Evolutionary conservation across 208 protist genomes (phyloP), one percentile per base, ranked within the genome.

Genomic region (Acanthamoeba castellanii): DNA sequence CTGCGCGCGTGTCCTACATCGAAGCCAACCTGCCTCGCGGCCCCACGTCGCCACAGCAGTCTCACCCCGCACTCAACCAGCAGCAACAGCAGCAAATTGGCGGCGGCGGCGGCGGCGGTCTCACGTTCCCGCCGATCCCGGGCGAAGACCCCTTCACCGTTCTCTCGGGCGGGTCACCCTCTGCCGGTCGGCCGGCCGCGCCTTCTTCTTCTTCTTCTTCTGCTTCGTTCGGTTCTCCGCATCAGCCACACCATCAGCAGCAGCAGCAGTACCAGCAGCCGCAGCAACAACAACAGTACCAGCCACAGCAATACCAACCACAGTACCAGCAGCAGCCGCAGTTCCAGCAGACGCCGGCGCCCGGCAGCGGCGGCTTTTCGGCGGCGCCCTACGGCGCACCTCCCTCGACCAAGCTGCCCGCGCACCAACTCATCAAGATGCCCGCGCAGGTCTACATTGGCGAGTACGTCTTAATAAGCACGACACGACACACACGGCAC

Each of bases 391-490:
- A 70, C 13, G 55, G 55, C n/a, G 32, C 82, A 3, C 47, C 82
- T 30, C 82, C 50, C 2, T 90, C 82, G 27, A 59, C 50, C 55
- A 90, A 90, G 57, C 47, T 90, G 52, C 82, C 82, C 20, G 47
- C 57, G 5, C 82, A 90, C 27, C 82, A 90, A 27, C 50, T 90
- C 57, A 90, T 90, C 82, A 90, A 90, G 32, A 6, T 90, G 47
- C 82, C 82, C 16, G 61, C 82, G 8, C 55, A 90, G 82, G n/a
- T 90, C 20, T 90, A 90, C 32, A 25, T 27, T 2, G 82, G 82
- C 27, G 82, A 90, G 82, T 90, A 90, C 57, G 81, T 87, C n/a
- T n/a, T 55, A 55, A 55, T 13, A 55, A 5, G 50, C 50, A 55
- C 50, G 13, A 5, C 50, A 55, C 13, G 8, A 55, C 50, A n/a